Evolutionary conservation across 192 early-diverging fungal species (phyloP), one percentile per base, ranked within the genome.

Genomic region (Coemansia javaensis): DNA sequence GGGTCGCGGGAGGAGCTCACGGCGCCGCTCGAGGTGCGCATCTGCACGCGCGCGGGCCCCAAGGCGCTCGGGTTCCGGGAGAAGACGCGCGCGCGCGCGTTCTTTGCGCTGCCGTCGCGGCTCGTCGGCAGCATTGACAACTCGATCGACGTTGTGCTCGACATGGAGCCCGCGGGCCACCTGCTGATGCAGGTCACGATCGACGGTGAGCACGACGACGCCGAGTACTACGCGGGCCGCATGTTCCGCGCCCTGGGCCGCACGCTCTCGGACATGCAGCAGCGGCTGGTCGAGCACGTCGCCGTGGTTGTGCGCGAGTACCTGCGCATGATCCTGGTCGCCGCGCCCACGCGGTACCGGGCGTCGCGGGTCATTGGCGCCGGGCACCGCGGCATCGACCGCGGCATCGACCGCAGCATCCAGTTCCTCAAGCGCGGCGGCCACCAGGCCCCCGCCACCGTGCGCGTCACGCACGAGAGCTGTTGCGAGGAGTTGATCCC

Each of bases 181-280:
- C 40, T 90, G 38, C 47, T 82, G 36, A 37, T 91, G 24, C 78
- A 87, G 9, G 75, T 87, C 11, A 89, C 82, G 11, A 84, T 89
- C 77, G 84, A 87, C 43, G 82, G 82, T 25, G 89, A 88, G 56
- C 80, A 79, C 38, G 85, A 88, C 27, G 86, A 88, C 56, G 78
- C 82, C n/a, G 85, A 88, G 57, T 91, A 88, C 56, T 89, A 84
- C 75, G 88, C 87, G 46, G 84, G 85, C 25, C 80, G 81, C 49
- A 83, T 86, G 22, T 87, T 87, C 66, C 81, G 88, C 23, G 78
- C 67, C 14, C 43, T 91, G 17, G 81, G 83, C 52, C 77, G 86
- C 21, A 77, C 85, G 23, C 75, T 83, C 43, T 72, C 81, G 16
- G 85, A 89, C 41, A 78, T 86, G 60, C 77, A 79, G 41, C 77